Conservation (phyloP, 495 filamentous ascomycete species). For the Diplogelasinospora grovesii region DNA sequence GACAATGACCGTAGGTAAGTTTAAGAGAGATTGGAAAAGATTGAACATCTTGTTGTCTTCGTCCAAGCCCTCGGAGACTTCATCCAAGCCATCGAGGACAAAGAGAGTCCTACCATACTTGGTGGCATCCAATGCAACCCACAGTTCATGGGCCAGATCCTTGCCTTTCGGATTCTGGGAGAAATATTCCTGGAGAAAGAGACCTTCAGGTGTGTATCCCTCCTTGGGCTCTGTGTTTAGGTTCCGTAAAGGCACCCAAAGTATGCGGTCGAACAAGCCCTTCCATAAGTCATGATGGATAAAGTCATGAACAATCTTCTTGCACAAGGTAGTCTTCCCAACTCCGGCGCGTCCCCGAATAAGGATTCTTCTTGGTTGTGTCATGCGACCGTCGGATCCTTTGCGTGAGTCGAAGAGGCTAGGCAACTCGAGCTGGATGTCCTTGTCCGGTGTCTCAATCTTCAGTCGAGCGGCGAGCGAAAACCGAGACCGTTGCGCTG, state of each 20-base stretch:
- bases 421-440: conserved; percentile 17
- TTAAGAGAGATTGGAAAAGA: conserved; percentile 28
- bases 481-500: conserved; percentile 17
- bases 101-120: conserved; percentile 24
- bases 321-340: conserved; percentile 42
- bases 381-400: conserved; percentile 9
- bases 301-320: conserved; percentile 35
- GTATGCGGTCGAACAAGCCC: conserved; percentile 26
- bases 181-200: conserved; percentile 27
- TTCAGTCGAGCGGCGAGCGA: conserved; percentile 23
- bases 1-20: conserved; percentile 30
- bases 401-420: conserved; percentile 24
- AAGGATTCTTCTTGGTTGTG: conserved; percentile 26
- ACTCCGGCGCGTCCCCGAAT: conserved; percentile 38
- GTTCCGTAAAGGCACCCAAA: conserved; percentile 34
- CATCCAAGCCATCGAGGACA: conserved; percentile 38
- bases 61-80: conserved; percentile 28
- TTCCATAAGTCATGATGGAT: conserved; percentile 17
- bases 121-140: conserved; percentile 1
- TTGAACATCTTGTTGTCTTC: conserved; percentile 8
- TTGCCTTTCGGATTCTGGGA: not conserved
- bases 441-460: conserved; percentile 13
- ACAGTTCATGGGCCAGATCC: conserved; percentile 15
- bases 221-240: conserved; percentile 12
- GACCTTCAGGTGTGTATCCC: conserved; percentile 13